Conservation (phyloP, 352 stramenopile species). For the Phytopythium montanum region DNA sequence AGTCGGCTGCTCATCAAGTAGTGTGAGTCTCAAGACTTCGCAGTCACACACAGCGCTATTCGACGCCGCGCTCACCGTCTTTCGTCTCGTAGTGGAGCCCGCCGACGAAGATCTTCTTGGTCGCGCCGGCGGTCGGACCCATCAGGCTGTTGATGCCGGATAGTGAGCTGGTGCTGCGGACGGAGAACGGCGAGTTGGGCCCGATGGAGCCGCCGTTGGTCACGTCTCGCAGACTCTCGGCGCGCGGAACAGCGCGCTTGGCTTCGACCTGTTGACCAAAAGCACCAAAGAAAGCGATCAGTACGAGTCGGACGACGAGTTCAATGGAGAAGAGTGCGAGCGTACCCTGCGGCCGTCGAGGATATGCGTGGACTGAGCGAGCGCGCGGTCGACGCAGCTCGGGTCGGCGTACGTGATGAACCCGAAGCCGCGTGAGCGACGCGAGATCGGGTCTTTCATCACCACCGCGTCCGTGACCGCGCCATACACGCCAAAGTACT, state of each 20-base stretch:
- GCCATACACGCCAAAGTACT: slow-evolving; percentile 89
- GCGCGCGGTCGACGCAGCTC: slow-evolving; percentile 83
- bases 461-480: slow-evolving; percentile 90
- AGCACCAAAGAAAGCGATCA: slow-evolving; percentile 8
- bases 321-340: slow-evolving; percentile 8
- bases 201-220: slow-evolving; percentile 18
- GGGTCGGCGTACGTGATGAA: slow-evolving; percentile 93
- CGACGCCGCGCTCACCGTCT: slow-evolving; percentile 58
- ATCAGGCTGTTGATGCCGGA: slow-evolving; percentile 42
- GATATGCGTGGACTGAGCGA: slow-evolving; percentile 88
- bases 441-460: slow-evolving; percentile 92
- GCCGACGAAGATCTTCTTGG: slow-evolving; percentile 92
- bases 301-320: not conserved
- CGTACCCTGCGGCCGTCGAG: slow-evolving; percentile 86
- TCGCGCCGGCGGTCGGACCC: slow-evolving; percentile 64
- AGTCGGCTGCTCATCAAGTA: slow-evolving; percentile 55
- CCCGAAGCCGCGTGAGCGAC: slow-evolving; percentile 88
- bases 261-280: slow-evolving; percentile 75
- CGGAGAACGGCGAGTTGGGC: slow-evolving; percentile 37
- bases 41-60: too few species aligned
- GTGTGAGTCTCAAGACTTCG: too few species aligned
- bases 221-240: slow-evolving; percentile 79
- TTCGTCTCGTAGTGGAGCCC: slow-evolving; percentile 93
- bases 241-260: slow-evolving; percentile 88
- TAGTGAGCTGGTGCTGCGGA: slow-evolving; percentile 42